Evolutionary conservation across 306 rosid species (phyloP).

Genomic region (Glycyrrhiza uralensis): DNA sequence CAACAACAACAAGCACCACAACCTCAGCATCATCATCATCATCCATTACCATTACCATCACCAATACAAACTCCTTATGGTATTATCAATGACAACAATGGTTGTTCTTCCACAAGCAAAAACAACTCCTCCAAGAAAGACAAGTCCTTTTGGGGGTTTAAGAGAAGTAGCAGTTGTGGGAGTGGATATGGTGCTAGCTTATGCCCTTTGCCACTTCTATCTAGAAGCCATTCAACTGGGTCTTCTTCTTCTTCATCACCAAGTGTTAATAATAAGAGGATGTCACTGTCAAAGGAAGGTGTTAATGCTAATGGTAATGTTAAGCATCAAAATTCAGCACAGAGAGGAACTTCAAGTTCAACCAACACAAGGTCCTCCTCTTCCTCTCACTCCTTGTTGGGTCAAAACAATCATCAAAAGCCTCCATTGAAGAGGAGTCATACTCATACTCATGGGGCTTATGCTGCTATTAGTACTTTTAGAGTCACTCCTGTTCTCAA

Average conservation of each 20-base stretch:
- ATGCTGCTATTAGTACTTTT: slow-evolving; percentile 47
- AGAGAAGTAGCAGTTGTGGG: slow-evolving; percentile 88
- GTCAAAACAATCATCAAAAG: slow-evolving; percentile 44
- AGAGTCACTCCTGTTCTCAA: slow-evolving; percentile 64
- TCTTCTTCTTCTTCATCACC: slow-evolving; percentile 55
- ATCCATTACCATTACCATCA: slow-evolving; percentile 18
- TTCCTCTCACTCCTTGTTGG: slow-evolving; percentile 26
- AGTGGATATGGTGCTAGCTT: slow-evolving; percentile 73
- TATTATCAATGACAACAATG: too few species aligned
- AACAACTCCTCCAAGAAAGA: too few species aligned
- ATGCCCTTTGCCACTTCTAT: slow-evolving; percentile 80
- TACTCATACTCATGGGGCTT: slow-evolving; percentile 42
- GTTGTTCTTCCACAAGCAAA: too few species aligned
- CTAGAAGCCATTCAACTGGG: slow-evolving; percentile 83
- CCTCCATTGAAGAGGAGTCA: slow-evolving; percentile 69
- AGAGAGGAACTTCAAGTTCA: slow-evolving; percentile 31
- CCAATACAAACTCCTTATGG: too few species aligned
- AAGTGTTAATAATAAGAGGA: slow-evolving; percentile 44
- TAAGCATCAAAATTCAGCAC: slow-evolving; percentile 50
- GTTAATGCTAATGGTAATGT: slow-evolving; percentile 23
- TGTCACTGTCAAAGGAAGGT: slow-evolving; percentile 47
- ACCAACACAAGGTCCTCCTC: slow-evolving; percentile 31
- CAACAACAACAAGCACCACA: background rate
- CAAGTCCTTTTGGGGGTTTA: slow-evolving; percentile 85
- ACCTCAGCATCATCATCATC: slow-evolving; percentile 8